Base-by-base conservation (phyloP, 192 early-diverging fungal genomes). In the Gigaspora rosea region DNA sequence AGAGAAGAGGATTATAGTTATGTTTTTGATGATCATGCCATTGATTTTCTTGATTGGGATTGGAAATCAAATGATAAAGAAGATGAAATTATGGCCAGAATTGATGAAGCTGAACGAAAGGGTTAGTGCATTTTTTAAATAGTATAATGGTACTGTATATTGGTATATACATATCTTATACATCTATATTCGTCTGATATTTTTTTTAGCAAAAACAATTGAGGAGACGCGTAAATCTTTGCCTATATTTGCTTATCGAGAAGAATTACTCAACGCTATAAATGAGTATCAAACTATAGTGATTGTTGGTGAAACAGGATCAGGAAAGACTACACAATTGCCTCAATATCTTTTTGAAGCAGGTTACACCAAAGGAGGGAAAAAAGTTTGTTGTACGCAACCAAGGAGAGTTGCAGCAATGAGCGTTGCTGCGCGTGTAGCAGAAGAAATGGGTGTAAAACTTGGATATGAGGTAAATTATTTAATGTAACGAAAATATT, bases 251-350 rank as follows among this genome's bases (percentile, higher is more conserved):
- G 83, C 88, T 72, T 95, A 90, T 76, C 92, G 95, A 10, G 88
- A 96, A n/a, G 74, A 92, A 18, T 85, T 99, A 12, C 71, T 99
- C 62, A 85, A 90, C 0, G 95, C 96, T 8, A 89, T 99, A 46
- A 89, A 95, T 33, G 83, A 94, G 36, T 89, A 87, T 78, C 97
- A 94, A 80, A 92, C 95, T 0, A 73, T 99, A n/a, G 90, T 99
- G 76, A 93, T 99, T 73, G 96, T 96, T 13, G 97, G 96, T 50
- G 95, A 98, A 85, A 99, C 97, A 3, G 97, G 97, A 8, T 97
- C 95, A 4, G 97, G 97, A 18, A 99, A 99, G 82, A 99, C 97
- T 0, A 99, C 96, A n/a, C 97, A 99, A 80, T 86, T 99, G 35
- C 94, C 98, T 15, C 97, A 99, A 81, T 99, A 99, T 74, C 83